Conservation (phyloP, 179 eudicot genomes). For the Gypsophila paniculata region DNA sequence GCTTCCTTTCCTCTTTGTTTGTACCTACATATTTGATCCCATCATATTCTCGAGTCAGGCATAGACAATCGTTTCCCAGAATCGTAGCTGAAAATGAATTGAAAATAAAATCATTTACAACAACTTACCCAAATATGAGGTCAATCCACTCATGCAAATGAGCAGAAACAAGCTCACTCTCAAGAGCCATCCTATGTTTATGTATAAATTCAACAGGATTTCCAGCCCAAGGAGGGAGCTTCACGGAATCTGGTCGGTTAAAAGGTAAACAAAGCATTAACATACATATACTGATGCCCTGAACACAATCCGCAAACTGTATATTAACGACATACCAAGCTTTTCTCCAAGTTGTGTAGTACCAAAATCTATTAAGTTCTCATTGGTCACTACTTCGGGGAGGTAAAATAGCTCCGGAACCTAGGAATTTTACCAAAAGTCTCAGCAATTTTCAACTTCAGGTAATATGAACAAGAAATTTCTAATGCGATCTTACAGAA, state of each 20-base stretch:
- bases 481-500: neutral
- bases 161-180: constrained; percentile 95
- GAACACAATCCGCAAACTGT: constrained; percentile 1
- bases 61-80: neutral
- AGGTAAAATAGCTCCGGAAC: constrained; percentile 98
- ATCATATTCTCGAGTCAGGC: neutral
- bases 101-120: neutral
- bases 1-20: constrained; percentile 99
- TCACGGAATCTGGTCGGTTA: constrained; percentile 58
- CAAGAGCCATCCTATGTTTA: constrained; percentile 94
- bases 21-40: constrained; percentile 45
- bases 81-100: neutral
- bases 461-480: neutral
- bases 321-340: constrained; percentile 53
- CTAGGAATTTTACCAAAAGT: constrained; percentile 33
- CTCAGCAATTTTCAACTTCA: neutral
- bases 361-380: constrained; percentile 85
- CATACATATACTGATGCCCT: constrained; percentile 2
- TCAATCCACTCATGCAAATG: constrained; percentile 99
- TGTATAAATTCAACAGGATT: constrained; percentile 83
- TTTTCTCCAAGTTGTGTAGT: constrained; percentile 91
- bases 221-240: constrained; percentile 93
- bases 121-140: constrained; percentile 89
- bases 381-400: constrained; percentile 81
- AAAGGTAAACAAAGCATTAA: constrained; percentile 6